Evolutionary conservation across 2,329 filamentous ascomycete genomes (phyloP), one percentile per base, ranked within the genome.

Genomic region (Penicillium sp.): DNA sequence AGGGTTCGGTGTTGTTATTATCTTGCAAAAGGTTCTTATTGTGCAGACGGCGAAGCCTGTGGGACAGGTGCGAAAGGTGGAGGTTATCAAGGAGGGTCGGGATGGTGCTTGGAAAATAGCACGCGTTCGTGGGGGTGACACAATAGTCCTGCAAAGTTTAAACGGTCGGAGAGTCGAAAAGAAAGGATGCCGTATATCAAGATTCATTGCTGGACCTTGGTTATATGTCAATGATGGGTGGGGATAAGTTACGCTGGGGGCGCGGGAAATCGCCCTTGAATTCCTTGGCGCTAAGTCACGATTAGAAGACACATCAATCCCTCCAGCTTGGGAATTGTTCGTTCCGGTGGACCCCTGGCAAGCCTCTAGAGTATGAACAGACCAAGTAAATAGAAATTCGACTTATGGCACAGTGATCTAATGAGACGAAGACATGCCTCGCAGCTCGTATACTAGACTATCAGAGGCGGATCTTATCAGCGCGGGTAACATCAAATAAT

Each of bases 301-400:
- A n/a, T n/a, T n/a, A n/a, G n/a, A n/a, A n/a, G n/a, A n/a, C n/a
- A 59, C n/a, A 58, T 60, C 9, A 47, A 43, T 14, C 30, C 43
- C 2, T 47, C 50, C 2, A 48, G 45, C 8, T 23, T 59, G 10
- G 56, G 44, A 3, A 38, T 58, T 26, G 33, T 54, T 7, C 37
- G 50, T 7, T 19, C 47, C 17, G 46, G 59, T 44, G 51, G 51
- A 3, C 47, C 50, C 10, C 36, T 57, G 7, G 50, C 53, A 15
- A 46, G 47, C 33, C 36, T 59, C 7, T 57, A 45, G 34, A 32
- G 2, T 4, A 27, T 13, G 23, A 13, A 31, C 32, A 36, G 30
- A 30, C 17, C 1, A 4, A 13, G 11, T 16, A 20, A 6, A 20
- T 13, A 31, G n/a, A 30, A 16, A 36, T 17, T 19, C n/a, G 11